These are phyloP conservation scores for Carpinus viminea DNA, from an alignment of 306 rosid genomes.

Conservation along the genomic window DNA sequence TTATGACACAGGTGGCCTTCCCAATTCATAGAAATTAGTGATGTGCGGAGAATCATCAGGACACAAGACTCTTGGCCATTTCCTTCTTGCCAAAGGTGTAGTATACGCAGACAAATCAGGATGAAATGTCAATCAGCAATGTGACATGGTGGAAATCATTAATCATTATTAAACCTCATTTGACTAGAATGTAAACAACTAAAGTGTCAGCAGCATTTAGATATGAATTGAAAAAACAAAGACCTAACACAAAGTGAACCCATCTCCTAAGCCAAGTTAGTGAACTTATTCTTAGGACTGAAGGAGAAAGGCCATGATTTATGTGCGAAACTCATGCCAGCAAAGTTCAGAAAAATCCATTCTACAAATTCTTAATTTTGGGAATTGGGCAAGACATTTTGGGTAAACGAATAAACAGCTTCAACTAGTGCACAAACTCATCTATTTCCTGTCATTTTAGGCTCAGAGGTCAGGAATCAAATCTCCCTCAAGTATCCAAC, in stretches of 20 bases:
- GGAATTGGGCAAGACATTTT: neutral
- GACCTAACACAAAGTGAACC: neutral
- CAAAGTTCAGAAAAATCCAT: neutral
- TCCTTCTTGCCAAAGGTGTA: neutral
- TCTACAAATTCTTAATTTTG: neutral
- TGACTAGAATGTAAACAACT: neutral
- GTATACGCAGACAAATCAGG: neutral
- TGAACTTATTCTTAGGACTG: neutral
- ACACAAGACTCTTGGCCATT: neutral
- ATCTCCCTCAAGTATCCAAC: neutral
- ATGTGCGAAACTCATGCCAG: neutral
- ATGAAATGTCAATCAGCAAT: neutral
- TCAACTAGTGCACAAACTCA: neutral
- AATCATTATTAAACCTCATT: neutral
- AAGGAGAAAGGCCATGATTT: neutral
- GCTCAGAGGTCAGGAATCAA: neutral
- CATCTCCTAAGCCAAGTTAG: neutral
- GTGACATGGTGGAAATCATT: neutral
- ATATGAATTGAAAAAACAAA: neutral
- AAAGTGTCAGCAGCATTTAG: neutral
- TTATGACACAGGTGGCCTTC: neutral
- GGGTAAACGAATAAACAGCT: neutral
- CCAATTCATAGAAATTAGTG: slow-evolving; percentile 1
- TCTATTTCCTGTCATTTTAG: neutral
- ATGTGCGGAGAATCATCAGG: neutral